Conservation (phyloP, 31 red algal genomes). For the Odonthalia washingtoniensis region DNA sequence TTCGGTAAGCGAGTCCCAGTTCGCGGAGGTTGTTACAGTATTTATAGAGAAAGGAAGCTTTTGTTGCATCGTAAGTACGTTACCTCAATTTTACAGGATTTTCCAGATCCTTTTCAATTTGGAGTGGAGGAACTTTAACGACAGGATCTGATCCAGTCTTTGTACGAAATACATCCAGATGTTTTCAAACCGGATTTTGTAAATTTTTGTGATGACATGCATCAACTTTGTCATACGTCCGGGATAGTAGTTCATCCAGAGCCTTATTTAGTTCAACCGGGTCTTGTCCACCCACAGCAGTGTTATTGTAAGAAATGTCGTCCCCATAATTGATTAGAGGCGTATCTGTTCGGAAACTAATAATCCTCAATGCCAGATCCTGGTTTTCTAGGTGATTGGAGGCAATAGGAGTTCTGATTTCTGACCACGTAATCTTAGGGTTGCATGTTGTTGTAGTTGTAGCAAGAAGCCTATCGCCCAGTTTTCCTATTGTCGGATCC, state of each 20-base stretch:
- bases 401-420: too few relatives aligned
- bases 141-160: constrained; percentile 2
- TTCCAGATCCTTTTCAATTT: background rate
- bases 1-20: constrained; percentile 41
- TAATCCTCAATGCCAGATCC: too few relatives aligned
- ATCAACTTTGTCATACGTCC: background rate
- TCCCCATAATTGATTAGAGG: constrained; percentile 47
- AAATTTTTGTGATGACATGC: background rate
- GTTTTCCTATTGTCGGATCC: too few relatives aligned
- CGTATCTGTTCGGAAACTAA: too few relatives aligned
- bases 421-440: too few relatives aligned
- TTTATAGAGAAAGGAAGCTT: constrained; percentile 34
- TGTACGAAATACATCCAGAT: constrained; percentile 6
- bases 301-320: constrained; percentile 54
- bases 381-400: too few relatives aligned
- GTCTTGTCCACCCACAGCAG: constrained; percentile 13
- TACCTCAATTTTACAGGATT: constrained; percentile 7
- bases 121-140: constrained; percentile 16
- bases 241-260: background rate
- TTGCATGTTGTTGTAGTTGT: too few relatives aligned
- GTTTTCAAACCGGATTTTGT: background rate
- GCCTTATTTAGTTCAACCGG: constrained; percentile 20
- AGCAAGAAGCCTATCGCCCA: too few relatives aligned
- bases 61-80: constrained; percentile 42
- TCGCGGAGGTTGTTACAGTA: constrained; percentile 30